Conservation (phyloP, 148 eudicot genomes). For the Amaranthus cruentus region DNA sequence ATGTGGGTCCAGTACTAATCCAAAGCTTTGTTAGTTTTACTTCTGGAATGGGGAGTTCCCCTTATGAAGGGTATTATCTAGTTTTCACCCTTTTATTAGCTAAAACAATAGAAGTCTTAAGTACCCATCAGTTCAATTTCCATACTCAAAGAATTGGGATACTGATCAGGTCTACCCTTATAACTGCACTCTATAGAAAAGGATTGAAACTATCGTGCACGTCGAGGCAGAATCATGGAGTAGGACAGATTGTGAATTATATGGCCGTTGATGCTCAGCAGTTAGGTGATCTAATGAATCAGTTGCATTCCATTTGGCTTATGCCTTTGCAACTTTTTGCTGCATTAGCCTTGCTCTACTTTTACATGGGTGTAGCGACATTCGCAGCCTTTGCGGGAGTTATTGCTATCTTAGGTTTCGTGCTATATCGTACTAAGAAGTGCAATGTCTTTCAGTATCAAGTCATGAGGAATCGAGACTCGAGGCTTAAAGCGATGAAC, state of each 20-base stretch:
- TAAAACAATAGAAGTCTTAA: slow-evolving; percentile 60
- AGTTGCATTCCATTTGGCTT: slow-evolving; percentile 72
- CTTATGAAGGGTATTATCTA: slow-evolving; percentile 83
- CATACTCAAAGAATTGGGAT: slow-evolving; percentile 73
- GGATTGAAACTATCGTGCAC: slow-evolving; percentile 75
- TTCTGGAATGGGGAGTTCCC: slow-evolving; percentile 56
- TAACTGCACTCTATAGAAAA: slow-evolving; percentile 74
- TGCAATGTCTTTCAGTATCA: slow-evolving; percentile 61
- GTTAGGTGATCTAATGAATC: slow-evolving; percentile 87
- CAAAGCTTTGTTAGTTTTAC: slow-evolving; percentile 68
- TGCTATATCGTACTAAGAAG: slow-evolving; percentile 45
- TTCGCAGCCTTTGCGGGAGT: slow-evolving; percentile 55
- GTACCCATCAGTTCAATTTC: slow-evolving; percentile 81
- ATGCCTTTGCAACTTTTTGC: slow-evolving; percentile 74
- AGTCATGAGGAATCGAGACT: slow-evolving; percentile 69
- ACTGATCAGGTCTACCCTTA: slow-evolving; percentile 71
- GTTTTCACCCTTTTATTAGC: slow-evolving; percentile 57
- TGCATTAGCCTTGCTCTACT: slow-evolving; percentile 53
- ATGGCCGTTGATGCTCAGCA: slow-evolving; percentile 99
- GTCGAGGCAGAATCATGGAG: slow-evolving; percentile 78
- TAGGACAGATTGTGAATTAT: slow-evolving; percentile 87
- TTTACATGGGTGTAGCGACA: slow-evolving; percentile 47
- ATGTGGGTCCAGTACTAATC: slow-evolving; percentile 75
- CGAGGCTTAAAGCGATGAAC: slow-evolving; percentile 84
- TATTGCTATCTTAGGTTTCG: slow-evolving; percentile 40